Percentiles rank a stretch among this genome's conserved stretches.
phyloP scores from a whole-genome alignment of 2,329 filamentous ascomycete species.

The Alternaria panax region DNA sequence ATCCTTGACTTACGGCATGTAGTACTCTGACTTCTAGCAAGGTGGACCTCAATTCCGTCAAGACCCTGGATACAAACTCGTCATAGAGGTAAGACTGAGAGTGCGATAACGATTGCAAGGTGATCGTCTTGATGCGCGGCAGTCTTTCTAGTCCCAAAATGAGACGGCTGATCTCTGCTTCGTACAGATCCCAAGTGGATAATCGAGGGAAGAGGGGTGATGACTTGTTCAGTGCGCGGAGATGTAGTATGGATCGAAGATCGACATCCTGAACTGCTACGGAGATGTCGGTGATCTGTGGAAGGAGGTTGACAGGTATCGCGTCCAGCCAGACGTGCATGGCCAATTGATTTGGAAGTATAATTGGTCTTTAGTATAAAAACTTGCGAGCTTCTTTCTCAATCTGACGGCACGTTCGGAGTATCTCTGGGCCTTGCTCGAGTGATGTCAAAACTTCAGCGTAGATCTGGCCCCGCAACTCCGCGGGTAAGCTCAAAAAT shows the following conservation, averaged over 20 bases:
- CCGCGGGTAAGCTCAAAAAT: slow-evolving; percentile 29
- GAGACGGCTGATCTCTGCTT: neutral
- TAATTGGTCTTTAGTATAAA: slow-evolving; percentile 40
- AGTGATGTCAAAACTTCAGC: slow-evolving; percentile 30
- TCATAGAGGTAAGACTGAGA: neutral
- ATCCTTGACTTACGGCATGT: neutral
- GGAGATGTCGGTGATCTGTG: neutral
- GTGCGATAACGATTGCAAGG: neutral
- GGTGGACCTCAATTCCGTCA: accelerated
- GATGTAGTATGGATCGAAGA: neutral
- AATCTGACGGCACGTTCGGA: slow-evolving; percentile 38
- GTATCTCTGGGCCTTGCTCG: slow-evolving; percentile 26
- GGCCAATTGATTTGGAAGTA: slow-evolving; percentile 23
- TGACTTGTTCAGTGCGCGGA: neutral
- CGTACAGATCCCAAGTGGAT: neutral
- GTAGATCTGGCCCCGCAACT: slow-evolving; percentile 43
- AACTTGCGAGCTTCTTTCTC: slow-evolving; percentile 38
- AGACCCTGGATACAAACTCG: neutral
- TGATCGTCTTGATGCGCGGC: neutral
- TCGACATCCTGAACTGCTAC: neutral
- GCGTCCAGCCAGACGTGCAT: neutral
- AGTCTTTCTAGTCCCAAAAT: neutral
- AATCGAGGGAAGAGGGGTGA: neutral
- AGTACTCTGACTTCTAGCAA: neutral
- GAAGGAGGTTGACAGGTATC: neutral